Evolutionary conservation across 2,329 filamentous ascomycete species (phyloP), one percentile per base, ranked within the genome.

Genomic region (Aspergillus luchuensis): DNA sequence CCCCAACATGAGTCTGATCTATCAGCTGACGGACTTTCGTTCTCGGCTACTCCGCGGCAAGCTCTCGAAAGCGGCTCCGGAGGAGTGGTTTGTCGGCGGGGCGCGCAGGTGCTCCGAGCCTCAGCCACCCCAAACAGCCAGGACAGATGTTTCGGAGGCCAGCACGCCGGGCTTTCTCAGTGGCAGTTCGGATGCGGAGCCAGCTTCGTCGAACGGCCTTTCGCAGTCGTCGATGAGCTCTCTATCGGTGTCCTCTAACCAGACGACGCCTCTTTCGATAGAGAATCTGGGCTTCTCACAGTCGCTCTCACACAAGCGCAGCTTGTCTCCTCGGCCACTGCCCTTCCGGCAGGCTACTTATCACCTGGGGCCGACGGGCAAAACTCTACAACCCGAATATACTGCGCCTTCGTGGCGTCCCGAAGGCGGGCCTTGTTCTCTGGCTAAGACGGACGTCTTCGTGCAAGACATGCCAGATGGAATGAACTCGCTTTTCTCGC

Each of bases 1-100:
- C 2, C 86, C 86, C 1, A 89, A 89, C 71, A 89, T 89, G 86
- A 88, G 87, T 66, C 76, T 89, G 58, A 89, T 89, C 70, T 89
- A 89, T 79, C 86, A 89, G 69, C 78, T 89, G 51, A 87, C 87
- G 30, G 86, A 89, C 71, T 89, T 88, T 69, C 80, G 85, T 57
- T 71, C 74, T 13, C 76, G 76, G 45, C 64, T 81, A 38, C 57
- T 74, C 59, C 70, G 76, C 53, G 69, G 71, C 28, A 67, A 68
- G 10, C 63, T 69, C 1, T 73, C 73, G 8, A 71, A 71, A 38
- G 67, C 72, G 19, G 66, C 73, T 6, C 72, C 72, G 7, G 66
- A 69, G 11, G 74, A 77, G 56, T 77, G 74, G 74, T 77, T 76
- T 61, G 66, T 71, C 10, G 59, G 66, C 51, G 67, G 65, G 7